Base-by-base conservation (phyloP, 2,329 filamentous ascomycete genomes). In the Blumeria graminis region DNA sequence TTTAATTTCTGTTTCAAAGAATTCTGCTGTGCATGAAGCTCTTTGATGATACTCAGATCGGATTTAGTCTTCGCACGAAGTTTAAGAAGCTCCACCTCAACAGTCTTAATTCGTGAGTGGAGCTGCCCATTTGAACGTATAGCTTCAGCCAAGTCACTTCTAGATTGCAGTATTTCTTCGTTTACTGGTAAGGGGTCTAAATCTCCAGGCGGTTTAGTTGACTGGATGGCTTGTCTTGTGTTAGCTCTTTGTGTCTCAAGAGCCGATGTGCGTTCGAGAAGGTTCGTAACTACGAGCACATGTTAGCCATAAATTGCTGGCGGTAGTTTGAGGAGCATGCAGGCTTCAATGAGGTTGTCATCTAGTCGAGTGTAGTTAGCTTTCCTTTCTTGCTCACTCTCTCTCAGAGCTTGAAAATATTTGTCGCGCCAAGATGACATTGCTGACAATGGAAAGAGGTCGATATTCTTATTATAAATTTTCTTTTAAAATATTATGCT, bases 401-500 rank as follows among this genome's bases (percentile, higher is more conserved):
- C 81, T 62, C 80, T 76, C 61, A 96, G 74, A 61, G 83, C 82
- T 59, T 78, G 73, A 60, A 86, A 74, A 68, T 94, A 95, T 64
- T 93, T 84, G 62, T 85, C 80, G 65, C 82, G 77, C 85, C 89
- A 93, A 33, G 64, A 62, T 61, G 62, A 55, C 64, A 65, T 65
- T 53, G 28, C 38, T 16, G 6, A 36, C 22, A 18, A 3, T 53
- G 18, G 13, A 43, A 10, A n/a, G 13, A 1, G 6, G 11, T n/a
- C 6, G 22, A 28, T 28, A 28, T 28, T 28, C 22, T 28, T 28
- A 4, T 28, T 28, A 28, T 28, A 28, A 28, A 4, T 28, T 28
- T 28, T 2, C 22, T 28, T 28, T 28, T 28, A 28, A 28, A 28
- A 28, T 28, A 28, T 28, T 28, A 4, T 28, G 22, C 22, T 28